phyloP scores from a whole-genome alignment of 176 grass and related monocot species.

The Aegilops bicornis region DNA sequence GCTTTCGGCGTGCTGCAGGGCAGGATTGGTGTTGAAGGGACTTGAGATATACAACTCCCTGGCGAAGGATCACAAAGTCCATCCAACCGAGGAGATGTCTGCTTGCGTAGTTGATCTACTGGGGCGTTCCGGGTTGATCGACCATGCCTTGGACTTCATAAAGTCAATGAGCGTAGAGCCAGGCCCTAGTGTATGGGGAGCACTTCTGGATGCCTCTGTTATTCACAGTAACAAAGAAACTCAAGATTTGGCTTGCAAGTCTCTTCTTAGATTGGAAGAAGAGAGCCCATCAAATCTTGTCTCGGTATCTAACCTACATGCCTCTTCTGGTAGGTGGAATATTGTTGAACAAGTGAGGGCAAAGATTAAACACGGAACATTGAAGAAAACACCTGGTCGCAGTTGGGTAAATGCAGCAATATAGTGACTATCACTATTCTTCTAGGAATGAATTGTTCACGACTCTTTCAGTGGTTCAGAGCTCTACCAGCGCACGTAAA shows the following conservation, averaged over 20 bases:
- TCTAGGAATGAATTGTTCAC: background rate
- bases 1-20: conserved; percentile 61
- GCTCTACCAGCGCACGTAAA: background rate
- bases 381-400: conserved; percentile 49
- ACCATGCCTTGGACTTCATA: conserved; percentile 56
- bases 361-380: conserved; percentile 44
- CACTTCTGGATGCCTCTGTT: conserved; percentile 62
- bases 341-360: conserved; percentile 56
- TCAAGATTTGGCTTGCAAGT: conserved; percentile 51
- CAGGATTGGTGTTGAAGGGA: conserved; percentile 47
- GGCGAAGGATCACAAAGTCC: conserved; percentile 50
- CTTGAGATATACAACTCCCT: conserved; percentile 57
- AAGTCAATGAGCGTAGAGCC: conserved; percentile 49
- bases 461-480: background rate
- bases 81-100: conserved; percentile 64
- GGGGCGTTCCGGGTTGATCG: conserved; percentile 48
- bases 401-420: conserved; percentile 52
- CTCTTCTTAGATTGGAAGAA: conserved; percentile 51
- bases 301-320: conserved; percentile 61
- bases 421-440: background rate
- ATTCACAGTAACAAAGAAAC: conserved; percentile 50
- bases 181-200: conserved; percentile 62
- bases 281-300: conserved; percentile 57
- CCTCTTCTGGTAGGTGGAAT: conserved; percentile 62
- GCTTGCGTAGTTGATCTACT: conserved; percentile 64